Percentiles rank a stretch among this genome's conserved stretches.
These are phyloP conservation scores for Paecilomyces sp. DNA, from an alignment of 2,329 filamentous ascomycete genomes.

Conservation along the genomic window DNA sequence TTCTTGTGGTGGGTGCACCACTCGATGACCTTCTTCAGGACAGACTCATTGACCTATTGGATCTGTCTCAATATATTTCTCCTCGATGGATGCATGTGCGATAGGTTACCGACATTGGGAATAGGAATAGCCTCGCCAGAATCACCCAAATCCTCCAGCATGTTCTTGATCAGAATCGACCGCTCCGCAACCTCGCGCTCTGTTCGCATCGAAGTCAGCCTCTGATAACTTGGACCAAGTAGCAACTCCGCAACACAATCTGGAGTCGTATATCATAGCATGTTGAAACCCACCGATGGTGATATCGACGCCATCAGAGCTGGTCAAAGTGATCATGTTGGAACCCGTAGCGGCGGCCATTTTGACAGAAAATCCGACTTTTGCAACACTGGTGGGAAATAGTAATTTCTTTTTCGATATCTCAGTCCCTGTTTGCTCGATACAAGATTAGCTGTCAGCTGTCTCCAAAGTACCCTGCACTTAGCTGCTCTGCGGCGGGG, in stretches of 20 bases:
- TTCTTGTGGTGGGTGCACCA: conserved; percentile 95
- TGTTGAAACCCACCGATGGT: conserved; percentile 40
- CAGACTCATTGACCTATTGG: conserved; percentile 74
- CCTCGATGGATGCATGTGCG: background rate
- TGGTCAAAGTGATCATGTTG: conserved; percentile 39
- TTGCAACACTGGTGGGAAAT: background rate
- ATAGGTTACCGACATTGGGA: conserved; percentile 44
- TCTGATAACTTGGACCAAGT: background rate
- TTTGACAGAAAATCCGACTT: conserved; percentile 6
- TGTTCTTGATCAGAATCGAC: conserved; percentile 94
- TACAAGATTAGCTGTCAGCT: background rate
- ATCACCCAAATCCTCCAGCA: conserved; percentile 87
- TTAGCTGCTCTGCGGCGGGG: background rate
- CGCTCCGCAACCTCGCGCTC: conserved; percentile 83
- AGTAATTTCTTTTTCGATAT: background rate
- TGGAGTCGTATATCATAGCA: background rate
- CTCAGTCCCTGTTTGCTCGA: background rate
- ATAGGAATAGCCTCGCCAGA: conserved; percentile 59
- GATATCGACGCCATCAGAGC: conserved; percentile 45
- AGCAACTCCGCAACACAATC: conserved; percentile 1
- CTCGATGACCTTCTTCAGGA: conserved; percentile 92
- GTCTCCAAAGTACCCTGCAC: background rate
- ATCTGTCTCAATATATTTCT: background rate
- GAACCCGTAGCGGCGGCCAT: conserved; percentile 15
- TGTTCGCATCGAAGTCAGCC: conserved; percentile 37